Evolutionary conservation across 139 green algal species (phyloP).

Genomic region (Volvox reticuliferus): DNA sequence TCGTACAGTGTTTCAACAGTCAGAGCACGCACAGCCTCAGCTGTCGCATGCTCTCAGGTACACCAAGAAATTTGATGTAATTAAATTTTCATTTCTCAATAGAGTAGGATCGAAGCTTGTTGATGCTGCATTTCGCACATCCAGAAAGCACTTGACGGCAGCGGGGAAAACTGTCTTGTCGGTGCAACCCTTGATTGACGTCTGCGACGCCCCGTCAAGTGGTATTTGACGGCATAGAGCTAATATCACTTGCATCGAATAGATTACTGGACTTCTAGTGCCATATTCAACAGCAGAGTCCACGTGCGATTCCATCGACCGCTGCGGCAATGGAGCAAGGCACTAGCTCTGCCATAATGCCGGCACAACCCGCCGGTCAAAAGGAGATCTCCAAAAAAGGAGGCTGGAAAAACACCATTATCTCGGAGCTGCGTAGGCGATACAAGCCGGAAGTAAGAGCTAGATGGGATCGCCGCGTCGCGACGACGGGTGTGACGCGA

Average conservation of each 20-base stretch:
- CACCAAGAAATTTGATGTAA: too few relatives aligned
- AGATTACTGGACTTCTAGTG: neutral
- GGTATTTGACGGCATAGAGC: neutral
- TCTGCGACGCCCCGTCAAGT: conserved; percentile 12
- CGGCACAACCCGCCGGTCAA: neutral
- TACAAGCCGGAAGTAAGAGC: neutral
- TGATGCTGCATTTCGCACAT: too few relatives aligned
- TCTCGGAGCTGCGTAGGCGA: neutral
- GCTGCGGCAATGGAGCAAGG: neutral
- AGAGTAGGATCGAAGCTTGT: too few relatives aligned
- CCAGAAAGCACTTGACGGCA: too few relatives aligned
- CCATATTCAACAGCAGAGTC: neutral
- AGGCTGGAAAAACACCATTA: conserved; percentile 9
- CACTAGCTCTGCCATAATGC: neutral
- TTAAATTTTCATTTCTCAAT: too few relatives aligned
- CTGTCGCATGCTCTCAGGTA: too few relatives aligned
- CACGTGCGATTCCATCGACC: neutral
- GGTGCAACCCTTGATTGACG: neutral
- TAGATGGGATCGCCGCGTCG: neutral
- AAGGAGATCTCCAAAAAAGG: neutral
- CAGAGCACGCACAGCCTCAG: neutral
- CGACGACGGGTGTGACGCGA: neutral
- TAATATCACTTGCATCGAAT: neutral
- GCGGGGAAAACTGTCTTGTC: neutral
- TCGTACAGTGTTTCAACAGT: conserved; percentile 8